Conservation (phyloP, 208 protist genomes). For the Herpetomonas tarakana region DNA sequence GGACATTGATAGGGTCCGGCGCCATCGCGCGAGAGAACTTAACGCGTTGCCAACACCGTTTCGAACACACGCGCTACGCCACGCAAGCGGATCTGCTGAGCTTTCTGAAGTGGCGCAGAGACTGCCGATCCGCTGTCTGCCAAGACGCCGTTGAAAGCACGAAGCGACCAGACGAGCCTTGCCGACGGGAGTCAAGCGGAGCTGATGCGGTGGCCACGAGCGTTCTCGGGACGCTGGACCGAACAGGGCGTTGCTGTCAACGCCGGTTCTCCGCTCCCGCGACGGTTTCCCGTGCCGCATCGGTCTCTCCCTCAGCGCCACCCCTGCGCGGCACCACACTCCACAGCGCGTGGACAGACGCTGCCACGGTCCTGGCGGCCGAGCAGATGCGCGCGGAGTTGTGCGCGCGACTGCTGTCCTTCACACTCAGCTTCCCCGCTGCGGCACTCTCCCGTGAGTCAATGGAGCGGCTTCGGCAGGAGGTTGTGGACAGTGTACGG, state of each 20-base stretch:
- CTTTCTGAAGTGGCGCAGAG: constrained; percentile 35
- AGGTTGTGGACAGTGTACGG: constrained; percentile 34
- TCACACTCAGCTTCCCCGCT: constrained; percentile 39
- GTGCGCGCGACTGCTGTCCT: constrained; percentile 26
- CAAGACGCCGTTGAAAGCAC: not conserved
- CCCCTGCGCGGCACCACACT: too few species aligned
- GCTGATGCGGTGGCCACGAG: too few species aligned
- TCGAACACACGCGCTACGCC: constrained; percentile 52
- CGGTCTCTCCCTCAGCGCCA: too few species aligned
- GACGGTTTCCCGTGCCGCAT: not conserved
- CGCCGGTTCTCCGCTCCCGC: not conserved
- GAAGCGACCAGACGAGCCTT: too few species aligned
- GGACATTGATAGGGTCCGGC: not conserved
- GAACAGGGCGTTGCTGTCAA: too few species aligned
- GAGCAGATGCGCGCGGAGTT: constrained; percentile 27
- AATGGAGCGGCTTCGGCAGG: constrained; percentile 33
- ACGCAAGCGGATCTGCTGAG: constrained; percentile 55
- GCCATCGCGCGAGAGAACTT: constrained; percentile 15
- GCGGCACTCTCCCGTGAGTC: constrained; percentile 46
- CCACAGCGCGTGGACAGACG: constrained; percentile 43
- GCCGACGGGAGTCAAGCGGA: too few species aligned
- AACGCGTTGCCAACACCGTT: constrained; percentile 31
- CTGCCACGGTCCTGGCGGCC: constrained; percentile 51
- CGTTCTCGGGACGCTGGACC: too few species aligned
- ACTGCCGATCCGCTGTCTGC: constrained; percentile 44